Percentiles rank a stretch among this genome's conserved stretches.
phyloP scores from a whole-genome alignment of 2,329 filamentous ascomycete species.

The Escovopsis sp. region DNA sequence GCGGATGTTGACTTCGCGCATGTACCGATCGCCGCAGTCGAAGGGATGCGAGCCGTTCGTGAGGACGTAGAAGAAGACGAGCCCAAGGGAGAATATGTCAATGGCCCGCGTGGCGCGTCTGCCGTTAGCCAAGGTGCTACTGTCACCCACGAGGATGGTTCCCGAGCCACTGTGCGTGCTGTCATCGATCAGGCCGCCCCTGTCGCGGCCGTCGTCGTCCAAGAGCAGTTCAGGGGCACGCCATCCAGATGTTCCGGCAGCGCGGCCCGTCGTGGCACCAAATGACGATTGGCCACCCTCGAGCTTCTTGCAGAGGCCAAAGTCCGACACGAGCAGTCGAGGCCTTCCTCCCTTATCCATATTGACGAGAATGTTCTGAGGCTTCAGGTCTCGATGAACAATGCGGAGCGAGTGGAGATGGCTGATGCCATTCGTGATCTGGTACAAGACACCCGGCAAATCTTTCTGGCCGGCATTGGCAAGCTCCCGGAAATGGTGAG shows the following conservation, averaged over 20 bases:
- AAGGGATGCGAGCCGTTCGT: constrained; percentile 87
- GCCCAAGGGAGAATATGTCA: constrained; percentile 91
- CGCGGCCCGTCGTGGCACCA: constrained; percentile 84
- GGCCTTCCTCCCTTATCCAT: constrained; percentile 55
- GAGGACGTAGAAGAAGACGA: constrained; percentile 98
- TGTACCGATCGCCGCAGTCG: constrained; percentile 85
- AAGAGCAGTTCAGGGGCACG: constrained; percentile 86
- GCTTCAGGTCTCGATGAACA: constrained; percentile 93
- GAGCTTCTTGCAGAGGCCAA: constrained; percentile 93
- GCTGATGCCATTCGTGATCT: constrained; percentile 77
- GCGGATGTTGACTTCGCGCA: constrained; percentile 94
- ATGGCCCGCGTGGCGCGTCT: constrained; percentile 88
- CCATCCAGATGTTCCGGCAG: constrained; percentile 89
- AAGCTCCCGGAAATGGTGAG: constrained; percentile 49
- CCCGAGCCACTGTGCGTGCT: constrained; percentile 48
- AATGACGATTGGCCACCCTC: constrained; percentile 91
- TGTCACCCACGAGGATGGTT: constrained; percentile 40
- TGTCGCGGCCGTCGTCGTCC: constrained; percentile 52
- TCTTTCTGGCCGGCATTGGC: constrained; percentile 61
- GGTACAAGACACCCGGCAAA: constrained; percentile 65
- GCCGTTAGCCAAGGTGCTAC: constrained; percentile 36
- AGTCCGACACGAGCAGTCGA: constrained; percentile 91
- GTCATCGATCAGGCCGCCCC: constrained; percentile 27
- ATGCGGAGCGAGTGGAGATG: constrained; percentile 87
- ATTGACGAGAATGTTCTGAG: constrained; percentile 87